Evolutionary conservation across 1,284 basidiomycete genomes (phyloP).

Genomic region (Hymenochaete sp.): DNA sequence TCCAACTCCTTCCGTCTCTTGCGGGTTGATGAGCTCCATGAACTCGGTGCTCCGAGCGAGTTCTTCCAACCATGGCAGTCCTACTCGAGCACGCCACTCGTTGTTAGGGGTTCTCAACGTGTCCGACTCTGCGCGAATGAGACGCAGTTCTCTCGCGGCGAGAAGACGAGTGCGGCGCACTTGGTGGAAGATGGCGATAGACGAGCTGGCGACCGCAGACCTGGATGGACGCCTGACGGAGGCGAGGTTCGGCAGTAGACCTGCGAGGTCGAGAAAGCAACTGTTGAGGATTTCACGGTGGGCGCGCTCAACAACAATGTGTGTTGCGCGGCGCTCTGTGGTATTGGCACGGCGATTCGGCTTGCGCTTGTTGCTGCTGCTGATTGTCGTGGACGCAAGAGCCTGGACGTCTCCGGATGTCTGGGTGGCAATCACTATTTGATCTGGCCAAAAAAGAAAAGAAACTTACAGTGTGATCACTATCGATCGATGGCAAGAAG

Average conservation of each 20-base stretch:
- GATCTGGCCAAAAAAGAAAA: no score
- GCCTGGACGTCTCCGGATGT: no score
- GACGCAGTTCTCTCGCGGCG: slow-evolving; percentile 68
- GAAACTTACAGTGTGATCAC: no score
- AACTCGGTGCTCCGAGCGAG: slow-evolving; percentile 60
- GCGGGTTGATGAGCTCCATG: slow-evolving; percentile 44
- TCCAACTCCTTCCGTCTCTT: slow-evolving; percentile 46
- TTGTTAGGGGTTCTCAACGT: slow-evolving; percentile 77
- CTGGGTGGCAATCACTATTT: no score
- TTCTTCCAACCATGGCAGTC: slow-evolving; percentile 59
- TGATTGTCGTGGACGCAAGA: no score
- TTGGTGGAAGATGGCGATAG: slow-evolving; percentile 76
- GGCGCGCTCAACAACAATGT: slow-evolving; percentile 90
- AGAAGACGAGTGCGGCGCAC: slow-evolving; percentile 72
- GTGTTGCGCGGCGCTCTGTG: slow-evolving; percentile 85
- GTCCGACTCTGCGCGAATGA: slow-evolving; percentile 69
- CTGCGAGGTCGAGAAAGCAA: slow-evolving; percentile 83
- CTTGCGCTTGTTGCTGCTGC: no score
- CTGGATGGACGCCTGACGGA: slow-evolving; percentile 88
- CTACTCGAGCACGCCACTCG: slow-evolving; percentile 75
- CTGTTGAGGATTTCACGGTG: slow-evolving; percentile 86
- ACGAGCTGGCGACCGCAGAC: slow-evolving; percentile 89
- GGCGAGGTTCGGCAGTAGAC: slow-evolving; percentile 80
- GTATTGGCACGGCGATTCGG: slow-evolving; percentile 80
- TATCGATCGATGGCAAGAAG: no score